These are phyloP conservation scores for Fusarium austroafricanum DNA, from an alignment of 2,329 filamentous ascomycete species.

Conservation along the genomic window DNA sequence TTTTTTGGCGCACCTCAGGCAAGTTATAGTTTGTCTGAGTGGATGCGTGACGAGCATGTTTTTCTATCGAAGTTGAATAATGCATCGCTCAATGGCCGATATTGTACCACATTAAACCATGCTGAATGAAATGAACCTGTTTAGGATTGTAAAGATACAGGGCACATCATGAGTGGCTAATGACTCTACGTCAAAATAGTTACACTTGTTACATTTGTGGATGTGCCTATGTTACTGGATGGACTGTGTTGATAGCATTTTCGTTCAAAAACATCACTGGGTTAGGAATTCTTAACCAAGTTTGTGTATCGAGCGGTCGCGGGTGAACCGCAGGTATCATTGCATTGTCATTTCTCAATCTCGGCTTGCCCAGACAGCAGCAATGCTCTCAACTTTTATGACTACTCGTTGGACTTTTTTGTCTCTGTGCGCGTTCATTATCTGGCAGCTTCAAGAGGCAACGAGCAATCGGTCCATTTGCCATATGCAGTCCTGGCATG, in stretches of 20 bases:
- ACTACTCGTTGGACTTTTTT: slow-evolving; percentile 20
- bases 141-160: too few species aligned
- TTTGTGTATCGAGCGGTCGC: slow-evolving; percentile 38
- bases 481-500: slow-evolving; percentile 15
- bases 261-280: background rate
- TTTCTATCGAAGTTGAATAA: too few species aligned
- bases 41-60: too few species aligned
- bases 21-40: too few species aligned
- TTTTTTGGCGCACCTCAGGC: too few species aligned
- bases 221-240: background rate
- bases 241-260: background rate
- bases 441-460: background rate
- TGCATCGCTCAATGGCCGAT: too few species aligned
- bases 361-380: slow-evolving; percentile 30
- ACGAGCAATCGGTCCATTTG: slow-evolving; percentile 33
- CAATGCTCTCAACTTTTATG: slow-evolving; percentile 42
- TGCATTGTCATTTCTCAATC: slow-evolving; percentile 45
- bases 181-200: too few species aligned
- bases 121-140: too few species aligned
- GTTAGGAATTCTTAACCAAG: background rate
- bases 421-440: slow-evolving; percentile 2
- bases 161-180: too few species aligned
- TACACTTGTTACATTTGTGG: background rate
- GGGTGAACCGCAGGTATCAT: slow-evolving; percentile 34
- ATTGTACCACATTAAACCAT: too few species aligned